Conservation (phyloP, 305 asterid species). For the Fraxinus sp. region DNA sequence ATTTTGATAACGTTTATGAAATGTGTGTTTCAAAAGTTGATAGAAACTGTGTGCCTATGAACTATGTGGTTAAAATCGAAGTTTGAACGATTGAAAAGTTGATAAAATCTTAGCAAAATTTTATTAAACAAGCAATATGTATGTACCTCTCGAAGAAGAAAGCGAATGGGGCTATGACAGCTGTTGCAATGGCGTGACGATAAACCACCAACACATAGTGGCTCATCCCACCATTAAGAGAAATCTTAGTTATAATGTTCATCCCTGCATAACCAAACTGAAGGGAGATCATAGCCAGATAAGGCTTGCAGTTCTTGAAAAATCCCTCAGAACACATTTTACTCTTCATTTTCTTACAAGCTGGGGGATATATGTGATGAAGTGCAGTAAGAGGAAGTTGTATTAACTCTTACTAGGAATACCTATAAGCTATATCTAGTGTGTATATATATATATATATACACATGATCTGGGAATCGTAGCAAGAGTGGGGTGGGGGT, state of each 20-base stretch:
- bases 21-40: too few species aligned
- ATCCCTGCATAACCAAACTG: slow-evolving; percentile 64
- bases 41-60: not conserved
- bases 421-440: not conserved
- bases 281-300: slow-evolving; percentile 42
- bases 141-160: slow-evolving; percentile 49
- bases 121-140: not conserved
- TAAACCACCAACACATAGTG: slow-evolving; percentile 56
- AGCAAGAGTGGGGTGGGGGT: not conserved
- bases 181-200: slow-evolving; percentile 59
- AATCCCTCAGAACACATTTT: slow-evolving; percentile 15
- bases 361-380: not conserved
- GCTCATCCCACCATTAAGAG: slow-evolving; percentile 57
- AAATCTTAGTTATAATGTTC: slow-evolving; percentile 52
- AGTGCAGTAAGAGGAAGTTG: not conserved
- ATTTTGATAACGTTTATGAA: too few species aligned
- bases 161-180: slow-evolving; percentile 55
- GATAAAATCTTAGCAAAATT: not conserved
- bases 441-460: not conserved
- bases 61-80: not conserved
- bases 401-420: slow-evolving; percentile 27
- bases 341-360: slow-evolving; percentile 19
- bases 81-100: not conserved
- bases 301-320: slow-evolving; percentile 35
- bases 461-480: slow-evolving; percentile 9